Evolutionary conservation across 108 stramenopile genomes (phyloP), one percentile per base, ranked within the genome.

Genomic region (Skeletonema marinoi): DNA sequence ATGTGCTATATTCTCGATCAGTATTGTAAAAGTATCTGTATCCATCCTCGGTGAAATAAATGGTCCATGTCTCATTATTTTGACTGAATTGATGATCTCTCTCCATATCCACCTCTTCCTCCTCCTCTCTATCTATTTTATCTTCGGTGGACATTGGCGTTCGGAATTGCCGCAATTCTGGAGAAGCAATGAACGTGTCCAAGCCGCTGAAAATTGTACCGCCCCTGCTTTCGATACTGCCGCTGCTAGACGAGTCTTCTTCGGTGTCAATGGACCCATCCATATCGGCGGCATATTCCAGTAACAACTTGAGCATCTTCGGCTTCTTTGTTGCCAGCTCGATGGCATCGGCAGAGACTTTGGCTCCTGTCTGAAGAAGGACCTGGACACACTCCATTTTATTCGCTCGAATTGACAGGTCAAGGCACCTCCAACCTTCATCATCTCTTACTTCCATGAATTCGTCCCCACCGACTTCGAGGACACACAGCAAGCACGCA

Each of bases 381-480:
- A 81, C 42, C 41, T 61, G 25, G 46, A 77, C 83, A 58, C 77
- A 85, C 2, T 82, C 76, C n/a, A 70, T 60, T 59, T 72, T 77
- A 58, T 77, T 70, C 2, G 68, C 35, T 17, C 73, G 33, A 35
- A 83, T 56, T 11, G 87, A 77, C 8, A 83, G 21, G 54, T 85
- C 80, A 2, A 87, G 60, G 39, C 71, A 60, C n/a, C 81, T 85
- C 11, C 60, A 73, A n/a, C 87, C 87, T 50, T 62, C 60, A 17
- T 74, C 67, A 62, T 87, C 51, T 38, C 17, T 32, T 41, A 82
- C 78, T 31, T 91, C 87, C 19, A 91, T 46, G 13, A 70, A 62
- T 38, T 74, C 82, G 44, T 88, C 87, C 1, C 84, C 88, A 0
- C 88, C 87, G 19, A 73, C 84, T 63, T 91, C 87, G 0, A 91